Conservation (phyloP, 192 early-diverging fungal genomes). For the Thoreauomyces humboldtii region DNA sequence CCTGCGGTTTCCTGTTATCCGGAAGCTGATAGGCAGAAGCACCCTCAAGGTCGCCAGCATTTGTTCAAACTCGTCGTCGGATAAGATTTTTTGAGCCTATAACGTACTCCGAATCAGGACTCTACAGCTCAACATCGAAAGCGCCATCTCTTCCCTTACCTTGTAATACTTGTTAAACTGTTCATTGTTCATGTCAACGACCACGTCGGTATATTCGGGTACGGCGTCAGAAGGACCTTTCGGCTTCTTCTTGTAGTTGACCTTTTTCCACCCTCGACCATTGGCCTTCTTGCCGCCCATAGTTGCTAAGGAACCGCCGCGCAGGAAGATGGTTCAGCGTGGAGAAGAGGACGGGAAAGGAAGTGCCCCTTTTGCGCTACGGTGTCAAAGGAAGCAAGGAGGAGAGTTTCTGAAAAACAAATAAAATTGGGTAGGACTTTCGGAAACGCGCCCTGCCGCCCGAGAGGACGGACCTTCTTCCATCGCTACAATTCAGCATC, state of each 20-base stretch:
- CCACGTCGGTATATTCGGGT: not conserved
- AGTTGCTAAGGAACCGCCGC: not conserved
- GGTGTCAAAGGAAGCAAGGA: too few species aligned
- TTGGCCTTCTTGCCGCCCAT: not conserved
- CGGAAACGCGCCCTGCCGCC: too few species aligned
- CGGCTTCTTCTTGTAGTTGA: not conserved
- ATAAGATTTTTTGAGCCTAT: slow-evolving; percentile 62
- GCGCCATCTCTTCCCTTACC: slow-evolving; percentile 25
- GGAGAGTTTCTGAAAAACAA: too few species aligned
- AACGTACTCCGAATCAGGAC: not conserved
- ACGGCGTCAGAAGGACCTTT: not conserved
- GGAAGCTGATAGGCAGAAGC: slow-evolving; percentile 84
- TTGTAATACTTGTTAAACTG: slow-evolving; percentile 71
- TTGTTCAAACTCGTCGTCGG: slow-evolving; percentile 78
- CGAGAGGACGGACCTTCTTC: too few species aligned
- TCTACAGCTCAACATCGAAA: not conserved
- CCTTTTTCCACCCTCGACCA: too few species aligned
- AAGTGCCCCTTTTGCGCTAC: too few species aligned
- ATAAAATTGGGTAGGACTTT: too few species aligned
- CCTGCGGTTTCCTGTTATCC: slow-evolving; percentile 88
- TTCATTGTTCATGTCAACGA: slow-evolving; percentile 57
- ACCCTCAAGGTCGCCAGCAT: slow-evolving; percentile 71
- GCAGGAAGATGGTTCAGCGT: not conserved
- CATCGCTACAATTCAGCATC: too few species aligned
- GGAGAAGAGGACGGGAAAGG: too few species aligned